A percentile compares a stretch with the other conserved stretches of the same genome.
Evolutionary conservation across 805 yeast genomes (phyloP).

Genomic region (Candida nitratophila): DNA sequence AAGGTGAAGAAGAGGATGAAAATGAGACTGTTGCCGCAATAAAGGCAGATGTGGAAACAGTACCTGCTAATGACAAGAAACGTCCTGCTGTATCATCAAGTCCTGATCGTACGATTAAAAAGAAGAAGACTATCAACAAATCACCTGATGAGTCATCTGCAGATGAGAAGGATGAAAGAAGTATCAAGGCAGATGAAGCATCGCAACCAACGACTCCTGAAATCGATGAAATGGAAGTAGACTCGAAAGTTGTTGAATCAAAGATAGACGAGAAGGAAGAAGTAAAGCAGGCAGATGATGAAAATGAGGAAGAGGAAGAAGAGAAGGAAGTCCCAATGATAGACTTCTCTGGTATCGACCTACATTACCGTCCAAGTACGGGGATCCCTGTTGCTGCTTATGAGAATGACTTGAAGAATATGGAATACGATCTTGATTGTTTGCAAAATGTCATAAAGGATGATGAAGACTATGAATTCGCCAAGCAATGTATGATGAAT

Average conservation of each 20-base stretch:
- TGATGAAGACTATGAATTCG: conserved; percentile 60
- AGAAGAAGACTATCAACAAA: neutral
- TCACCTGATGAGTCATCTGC: conserved; percentile 10
- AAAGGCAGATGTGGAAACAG: no score
- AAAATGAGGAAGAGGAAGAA: conserved; percentile 17
- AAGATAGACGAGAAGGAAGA: conserved; percentile 1
- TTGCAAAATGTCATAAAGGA: conserved; percentile 57
- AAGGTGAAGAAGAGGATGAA: conserved; percentile 20
- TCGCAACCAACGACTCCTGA: conserved; percentile 22
- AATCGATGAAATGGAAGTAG: conserved; percentile 1
- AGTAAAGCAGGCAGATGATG: conserved; percentile 13
- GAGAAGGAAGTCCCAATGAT: conserved; percentile 14
- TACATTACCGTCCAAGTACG: conserved; percentile 43
- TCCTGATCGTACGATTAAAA: neutral
- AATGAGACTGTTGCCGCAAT: no score
- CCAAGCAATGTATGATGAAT: conserved; percentile 36
- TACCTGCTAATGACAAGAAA: conserved; percentile 5
- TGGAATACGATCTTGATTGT: conserved; percentile 36
- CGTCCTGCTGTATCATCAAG: no score
- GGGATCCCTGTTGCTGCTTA: conserved; percentile 49
- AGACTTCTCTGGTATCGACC: conserved; percentile 19
- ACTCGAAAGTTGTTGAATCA: neutral
- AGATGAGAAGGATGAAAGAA: conserved; percentile 14
- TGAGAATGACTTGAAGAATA: conserved; percentile 33
- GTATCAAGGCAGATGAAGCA: conserved; percentile 4